Base-by-base conservation (phyloP, 1,284 basidiomycete species). In the Pisolithus thermaeus region DNA sequence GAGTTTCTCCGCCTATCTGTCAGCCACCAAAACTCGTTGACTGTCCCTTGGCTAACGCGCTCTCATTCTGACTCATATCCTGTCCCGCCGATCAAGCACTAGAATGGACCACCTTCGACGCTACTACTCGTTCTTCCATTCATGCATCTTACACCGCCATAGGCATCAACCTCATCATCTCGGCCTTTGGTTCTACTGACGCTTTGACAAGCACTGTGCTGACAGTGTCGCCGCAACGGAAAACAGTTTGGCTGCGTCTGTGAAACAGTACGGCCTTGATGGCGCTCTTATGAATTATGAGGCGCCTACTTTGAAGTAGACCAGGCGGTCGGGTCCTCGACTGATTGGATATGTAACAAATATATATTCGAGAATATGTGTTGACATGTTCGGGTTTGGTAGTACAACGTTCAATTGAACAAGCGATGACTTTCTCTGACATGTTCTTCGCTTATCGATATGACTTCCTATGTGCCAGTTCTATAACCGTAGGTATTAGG, bases 221-320 rank as follows among this genome's bases (percentile, higher is more conserved):
- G 66, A 79, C n/a, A n/a, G n/a, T 50, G 62, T 76, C 2, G 60
- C 68, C 22, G 54, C 46, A 7, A 69, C 71, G 4, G 79, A 79
- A 0, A 69, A 76, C 55, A 73, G 65, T 4, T 70, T 80, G 67
- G 76, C 76, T 12, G 65, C 66, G 3, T 80, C 73, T 72, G 77
- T 79, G 39, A 75, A 70, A 53, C 49, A 75, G 44, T 76, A 74
- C 56, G 68, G 70, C 18, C 62, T 83, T 16, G 74, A 83, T 54
- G 81, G n/a, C n/a, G n/a, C n/a, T n/a, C n/a, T n/a, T n/a, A n/a
- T n/a, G n/a, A n/a, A n/a, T n/a, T n/a, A n/a, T 9, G 28, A 30
- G 28, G 28, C n/a, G 83, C 75, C 32, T 86, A 85, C 60, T 69
- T 83, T 38, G 70, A 71, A 47, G 75, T 86, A 11, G 63, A 86